These are phyloP conservation scores for Phylloporus gajari DNA, from an alignment of 1,284 basidiomycete genomes.

Conservation along the genomic window DNA sequence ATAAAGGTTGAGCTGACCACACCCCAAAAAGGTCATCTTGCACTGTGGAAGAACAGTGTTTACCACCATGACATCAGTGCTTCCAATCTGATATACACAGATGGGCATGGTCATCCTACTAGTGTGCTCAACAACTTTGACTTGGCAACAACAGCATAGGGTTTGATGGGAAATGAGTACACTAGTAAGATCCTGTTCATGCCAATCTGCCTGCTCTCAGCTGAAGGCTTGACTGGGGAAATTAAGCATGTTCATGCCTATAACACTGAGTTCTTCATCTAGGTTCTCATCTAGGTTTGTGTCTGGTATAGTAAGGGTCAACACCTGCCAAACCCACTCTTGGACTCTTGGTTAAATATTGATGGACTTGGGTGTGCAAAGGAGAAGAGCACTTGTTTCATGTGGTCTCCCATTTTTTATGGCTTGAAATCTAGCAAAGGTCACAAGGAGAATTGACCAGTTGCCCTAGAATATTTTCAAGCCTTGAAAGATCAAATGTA, in stretches of 20 bases:
- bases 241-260: background rate
- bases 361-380: background rate
- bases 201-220: too few species aligned
- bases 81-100: constrained; percentile 45
- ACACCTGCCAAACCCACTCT: background rate
- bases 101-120: background rate
- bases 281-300: too few species aligned
- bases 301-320: background rate
- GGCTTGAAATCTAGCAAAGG: too few species aligned
- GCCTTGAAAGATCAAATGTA: too few species aligned
- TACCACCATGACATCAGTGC: constrained; percentile 45
- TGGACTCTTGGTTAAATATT: background rate
- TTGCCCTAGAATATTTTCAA: too few species aligned
- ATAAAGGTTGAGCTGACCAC: background rate
- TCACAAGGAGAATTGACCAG: too few species aligned
- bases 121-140: background rate
- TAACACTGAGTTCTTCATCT: background rate
- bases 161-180: background rate
- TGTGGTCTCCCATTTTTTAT: background rate
- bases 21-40: constrained; percentile 37
- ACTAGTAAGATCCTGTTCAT: background rate
- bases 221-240: background rate
- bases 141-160: background rate
- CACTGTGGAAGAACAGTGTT: constrained; percentile 43
- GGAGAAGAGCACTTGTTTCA: background rate